Percentiles rank a stretch among this genome's conserved stretches.
Evolutionary conservation across 1,139 yeast genomes (phyloP).

Genomic region (Nakaseomyces uthaithaninus): DNA sequence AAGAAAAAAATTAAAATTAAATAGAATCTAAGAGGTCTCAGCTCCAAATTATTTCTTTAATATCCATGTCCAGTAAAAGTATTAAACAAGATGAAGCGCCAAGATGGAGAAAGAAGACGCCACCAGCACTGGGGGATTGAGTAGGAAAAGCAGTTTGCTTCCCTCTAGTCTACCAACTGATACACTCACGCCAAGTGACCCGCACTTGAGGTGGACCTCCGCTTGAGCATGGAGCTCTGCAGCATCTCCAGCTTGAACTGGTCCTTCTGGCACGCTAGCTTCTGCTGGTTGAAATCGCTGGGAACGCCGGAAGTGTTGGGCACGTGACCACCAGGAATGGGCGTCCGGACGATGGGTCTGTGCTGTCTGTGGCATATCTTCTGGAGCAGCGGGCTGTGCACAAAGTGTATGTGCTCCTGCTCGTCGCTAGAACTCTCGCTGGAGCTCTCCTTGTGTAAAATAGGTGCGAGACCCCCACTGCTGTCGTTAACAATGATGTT

Average conservation of each 20-base stretch:
- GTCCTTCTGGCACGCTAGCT: conserved; percentile 5
- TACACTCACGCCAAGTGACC: conserved; percentile 1
- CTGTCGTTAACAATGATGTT: conserved; percentile 1
- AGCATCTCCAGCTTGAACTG: conserved; percentile 13
- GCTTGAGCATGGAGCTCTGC: conserved; percentile 17
- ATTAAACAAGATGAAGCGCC: too few species aligned
- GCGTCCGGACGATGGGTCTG: conserved; percentile 14
- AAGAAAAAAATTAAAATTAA: too few species aligned
- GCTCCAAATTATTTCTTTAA: too few species aligned
- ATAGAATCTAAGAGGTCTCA: too few species aligned
- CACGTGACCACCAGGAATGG: conserved; percentile 11
- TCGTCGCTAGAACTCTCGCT: neutral
- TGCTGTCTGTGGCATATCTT: conserved; percentile 11
- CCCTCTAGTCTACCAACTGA: too few species aligned
- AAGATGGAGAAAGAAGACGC: too few species aligned
- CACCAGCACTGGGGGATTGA: too few species aligned
- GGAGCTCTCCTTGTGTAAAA: neutral
- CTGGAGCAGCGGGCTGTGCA: neutral
- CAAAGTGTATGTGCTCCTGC: conserved; percentile 3
- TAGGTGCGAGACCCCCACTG: neutral
- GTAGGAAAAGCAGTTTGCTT: too few species aligned
- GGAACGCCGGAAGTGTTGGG: too few species aligned
- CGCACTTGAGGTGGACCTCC: conserved; percentile 10
- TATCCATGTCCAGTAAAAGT: too few species aligned
- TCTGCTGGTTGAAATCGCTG: neutral